Percentiles rank a stretch among this genome's conserved stretches.
phyloP scores from a whole-genome alignment of 768 basidiomycete species.

The Kwoniella europaea region DNA sequence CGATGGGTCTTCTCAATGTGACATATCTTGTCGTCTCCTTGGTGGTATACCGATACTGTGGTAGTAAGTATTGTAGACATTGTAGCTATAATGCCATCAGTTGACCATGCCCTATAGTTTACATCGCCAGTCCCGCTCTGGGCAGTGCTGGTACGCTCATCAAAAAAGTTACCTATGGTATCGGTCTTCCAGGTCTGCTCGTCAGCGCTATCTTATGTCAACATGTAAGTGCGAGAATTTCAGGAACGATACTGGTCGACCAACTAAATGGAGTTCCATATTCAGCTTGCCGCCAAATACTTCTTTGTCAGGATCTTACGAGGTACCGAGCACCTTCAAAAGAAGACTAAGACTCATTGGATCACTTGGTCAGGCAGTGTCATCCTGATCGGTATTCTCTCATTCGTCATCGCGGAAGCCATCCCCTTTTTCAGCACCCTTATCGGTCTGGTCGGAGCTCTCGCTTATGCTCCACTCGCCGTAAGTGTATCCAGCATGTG shows the following conservation, averaged over 20 bases:
- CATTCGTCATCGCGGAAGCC: conserved; percentile 26
- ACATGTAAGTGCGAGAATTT: conserved; percentile 12
- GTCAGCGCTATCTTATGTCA: conserved; percentile 26
- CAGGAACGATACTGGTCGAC: neutral
- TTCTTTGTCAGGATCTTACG: conserved; percentile 35
- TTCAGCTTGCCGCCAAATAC: conserved; percentile 25
- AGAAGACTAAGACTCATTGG: conserved; percentile 23
- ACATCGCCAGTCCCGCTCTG: conserved; percentile 41
- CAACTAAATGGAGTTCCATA: neutral
- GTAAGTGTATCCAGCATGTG: conserved; percentile 2
- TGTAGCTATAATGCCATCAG: neutral
- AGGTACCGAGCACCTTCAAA: conserved; percentile 26
- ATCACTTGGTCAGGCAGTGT: conserved; percentile 27
- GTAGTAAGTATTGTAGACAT: conserved; percentile 4
- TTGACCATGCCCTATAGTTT: conserved; percentile 21
- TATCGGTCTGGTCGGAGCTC: conserved; percentile 38
- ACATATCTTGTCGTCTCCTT: conserved; percentile 24
- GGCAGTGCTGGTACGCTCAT: conserved; percentile 47
- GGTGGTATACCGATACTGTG: conserved; percentile 22
- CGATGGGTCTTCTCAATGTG: conserved; percentile 31
- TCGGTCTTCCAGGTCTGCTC: conserved; percentile 44
- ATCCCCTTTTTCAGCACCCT: conserved; percentile 35
- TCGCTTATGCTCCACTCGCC: conserved; percentile 29
- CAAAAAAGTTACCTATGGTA: conserved; percentile 47
- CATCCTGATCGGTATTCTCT: conserved; percentile 15